These are phyloP conservation scores for Phlebopus sp. DNA, from an alignment of 1,284 basidiomycete species.

Conservation along the genomic window DNA sequence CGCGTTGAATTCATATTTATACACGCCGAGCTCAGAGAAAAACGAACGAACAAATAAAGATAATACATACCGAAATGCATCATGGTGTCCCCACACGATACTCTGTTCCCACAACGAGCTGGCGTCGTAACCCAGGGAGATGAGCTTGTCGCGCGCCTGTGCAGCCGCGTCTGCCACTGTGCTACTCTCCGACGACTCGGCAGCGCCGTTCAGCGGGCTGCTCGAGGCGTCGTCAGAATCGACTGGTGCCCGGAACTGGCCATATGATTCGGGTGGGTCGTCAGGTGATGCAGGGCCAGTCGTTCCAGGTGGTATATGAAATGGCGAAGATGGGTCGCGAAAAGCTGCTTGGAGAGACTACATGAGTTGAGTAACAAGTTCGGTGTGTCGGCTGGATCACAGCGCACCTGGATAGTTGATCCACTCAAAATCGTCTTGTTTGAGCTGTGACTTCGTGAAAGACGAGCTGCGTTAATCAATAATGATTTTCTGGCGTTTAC, in stretches of 20 bases:
- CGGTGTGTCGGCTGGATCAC: neutral
- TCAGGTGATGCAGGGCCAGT: slow-evolving; percentile 60
- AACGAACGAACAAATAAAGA: neutral
- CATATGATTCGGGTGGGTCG: slow-evolving; percentile 17
- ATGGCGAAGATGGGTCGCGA: slow-evolving; percentile 64
- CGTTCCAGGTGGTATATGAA: slow-evolving; percentile 57
- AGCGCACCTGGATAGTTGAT: slow-evolving; percentile 27
- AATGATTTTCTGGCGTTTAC: neutral
- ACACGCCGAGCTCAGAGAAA: neutral
- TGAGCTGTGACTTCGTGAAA: neutral
- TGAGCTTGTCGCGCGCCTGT: slow-evolving; percentile 44
- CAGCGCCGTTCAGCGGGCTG: too few relatives aligned
- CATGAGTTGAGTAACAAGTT: neutral
- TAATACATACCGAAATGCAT: slow-evolving; percentile 62
- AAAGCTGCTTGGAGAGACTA: slow-evolving; percentile 59
- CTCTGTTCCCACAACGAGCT: slow-evolving; percentile 67
- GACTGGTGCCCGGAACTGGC: neutral
- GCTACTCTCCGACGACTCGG: neutral
- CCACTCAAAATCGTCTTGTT: slow-evolving; percentile 19
- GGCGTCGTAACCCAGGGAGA: slow-evolving; percentile 53
- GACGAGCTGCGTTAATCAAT: neutral
- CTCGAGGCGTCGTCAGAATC: too few relatives aligned
- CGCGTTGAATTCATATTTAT: neutral
- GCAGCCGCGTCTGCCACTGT: slow-evolving; percentile 19
- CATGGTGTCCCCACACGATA: slow-evolving; percentile 74